Percentiles rank a stretch among this genome's conserved stretches.
Conservation (phyloP, 2,329 filamentous ascomycete genomes). For the Sporothrix inflata region DNA sequence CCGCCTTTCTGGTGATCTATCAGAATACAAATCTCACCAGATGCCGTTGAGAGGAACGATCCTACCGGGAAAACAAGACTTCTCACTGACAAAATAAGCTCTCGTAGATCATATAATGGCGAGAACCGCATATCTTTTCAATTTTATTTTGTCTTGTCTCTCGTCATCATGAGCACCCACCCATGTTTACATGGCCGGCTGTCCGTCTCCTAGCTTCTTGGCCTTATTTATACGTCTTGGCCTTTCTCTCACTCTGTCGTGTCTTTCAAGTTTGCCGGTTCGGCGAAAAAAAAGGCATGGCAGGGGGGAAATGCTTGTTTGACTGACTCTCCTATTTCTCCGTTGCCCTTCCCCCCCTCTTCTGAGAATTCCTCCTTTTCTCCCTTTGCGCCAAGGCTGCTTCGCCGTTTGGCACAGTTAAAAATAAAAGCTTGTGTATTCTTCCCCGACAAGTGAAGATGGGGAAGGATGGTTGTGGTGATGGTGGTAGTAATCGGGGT, state of each 20-base stretch:
- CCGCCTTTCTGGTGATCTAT: background rate
- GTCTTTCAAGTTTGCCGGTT: background rate
- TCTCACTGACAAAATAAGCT: background rate
- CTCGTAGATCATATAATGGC: background rate
- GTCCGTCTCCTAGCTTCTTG: constrained; percentile 13
- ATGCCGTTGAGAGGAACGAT: background rate
- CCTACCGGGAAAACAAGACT: constrained; percentile 18
- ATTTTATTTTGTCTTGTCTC: background rate
- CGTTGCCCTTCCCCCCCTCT: background rate
- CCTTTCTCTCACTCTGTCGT: background rate
- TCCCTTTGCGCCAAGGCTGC: background rate
- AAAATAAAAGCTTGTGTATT: background rate
- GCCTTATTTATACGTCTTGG: background rate
- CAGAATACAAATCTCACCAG: background rate
- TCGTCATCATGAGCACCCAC: background rate
- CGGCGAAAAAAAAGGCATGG: constrained; percentile 9
- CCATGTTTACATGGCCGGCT: background rate
- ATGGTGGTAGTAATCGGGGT: background rate
- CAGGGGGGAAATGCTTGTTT: constrained; percentile 10
- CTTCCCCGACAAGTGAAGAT: background rate
- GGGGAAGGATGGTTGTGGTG: too few relatives aligned
- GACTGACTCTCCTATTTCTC: constrained; percentile 14
- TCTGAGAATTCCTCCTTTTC: background rate
- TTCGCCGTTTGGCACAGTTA: background rate
- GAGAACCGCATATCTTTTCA: background rate